Evolutionary conservation across 768 basidiomycete species (phyloP).

Genomic region (Russula dissimulans): DNA sequence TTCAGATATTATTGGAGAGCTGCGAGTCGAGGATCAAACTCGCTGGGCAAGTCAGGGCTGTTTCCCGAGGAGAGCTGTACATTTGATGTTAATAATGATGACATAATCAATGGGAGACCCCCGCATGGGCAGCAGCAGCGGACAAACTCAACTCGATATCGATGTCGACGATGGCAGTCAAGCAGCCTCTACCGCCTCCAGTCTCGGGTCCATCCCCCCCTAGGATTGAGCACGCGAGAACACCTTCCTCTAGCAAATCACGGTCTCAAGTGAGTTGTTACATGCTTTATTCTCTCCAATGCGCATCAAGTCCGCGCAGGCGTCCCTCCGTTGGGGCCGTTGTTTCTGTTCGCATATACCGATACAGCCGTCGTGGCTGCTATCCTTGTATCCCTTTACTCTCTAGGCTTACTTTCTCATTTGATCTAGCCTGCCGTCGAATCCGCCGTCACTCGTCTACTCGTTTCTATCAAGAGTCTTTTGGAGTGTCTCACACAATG

Average conservation of each 20-base stretch:
- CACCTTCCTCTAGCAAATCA: background rate
- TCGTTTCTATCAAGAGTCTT: constrained; percentile 93
- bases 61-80: too few relatives aligned
- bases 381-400: too few relatives aligned
- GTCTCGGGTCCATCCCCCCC: background rate
- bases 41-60: too few relatives aligned
- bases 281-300: background rate
- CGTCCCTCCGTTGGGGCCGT: background rate
- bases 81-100: too few relatives aligned
- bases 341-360: background rate
- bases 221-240: background rate
- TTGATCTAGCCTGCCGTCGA: constrained; percentile 64
- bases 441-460: constrained; percentile 81
- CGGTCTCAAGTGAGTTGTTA: constrained; percentile 4
- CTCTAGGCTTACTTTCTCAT: background rate
- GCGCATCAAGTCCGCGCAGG: background rate
- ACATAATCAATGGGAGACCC: too few relatives aligned
- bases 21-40: too few relatives aligned
- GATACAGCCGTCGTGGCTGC: too few relatives aligned
- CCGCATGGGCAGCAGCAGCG: too few relatives aligned
- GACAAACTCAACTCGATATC: too few relatives aligned
- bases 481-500: constrained; percentile 82
- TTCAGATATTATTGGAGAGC: too few relatives aligned
- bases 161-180: constrained; percentile 3
- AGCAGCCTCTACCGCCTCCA: constrained; percentile 7